Evolutionary conservation across 75 land plant species (phyloP).

Genomic region (Adiantum capillusveneris): DNA sequence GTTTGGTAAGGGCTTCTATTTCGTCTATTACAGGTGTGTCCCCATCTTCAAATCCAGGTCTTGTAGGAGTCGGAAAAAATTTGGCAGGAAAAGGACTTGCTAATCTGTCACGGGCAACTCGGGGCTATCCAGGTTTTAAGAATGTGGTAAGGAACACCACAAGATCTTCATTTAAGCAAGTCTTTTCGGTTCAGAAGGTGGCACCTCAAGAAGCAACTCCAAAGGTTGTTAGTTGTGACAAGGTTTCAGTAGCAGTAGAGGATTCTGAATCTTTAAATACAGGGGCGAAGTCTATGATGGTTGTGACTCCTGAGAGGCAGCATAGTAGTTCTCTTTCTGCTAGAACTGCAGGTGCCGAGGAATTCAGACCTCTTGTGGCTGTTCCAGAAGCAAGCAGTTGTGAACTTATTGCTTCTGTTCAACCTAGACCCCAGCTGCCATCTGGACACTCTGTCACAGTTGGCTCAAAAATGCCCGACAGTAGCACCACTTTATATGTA

Average conservation of each 20-base stretch:
- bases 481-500: conserved; percentile 32
- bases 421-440: neutral
- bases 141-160: neutral
- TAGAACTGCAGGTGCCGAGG: no score
- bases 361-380: neutral
- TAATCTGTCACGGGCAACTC: neutral
- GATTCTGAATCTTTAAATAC: neutral
- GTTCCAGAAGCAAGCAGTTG: conserved; percentile 1
- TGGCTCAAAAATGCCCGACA: conserved; percentile 7
- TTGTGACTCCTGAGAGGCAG: neutral
- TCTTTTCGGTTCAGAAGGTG: neutral
- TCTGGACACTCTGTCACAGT: conserved; percentile 30
- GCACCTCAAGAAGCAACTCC: neutral
- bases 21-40: conserved; percentile 10
- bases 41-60: neutral
- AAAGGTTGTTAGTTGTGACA: neutral
- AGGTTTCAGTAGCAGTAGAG: neutral
- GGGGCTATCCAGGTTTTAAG: neutral
- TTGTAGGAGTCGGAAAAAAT: neutral
- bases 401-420: neutral
- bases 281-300: neutral
- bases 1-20: conserved; percentile 53
- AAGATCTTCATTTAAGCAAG: neutral
- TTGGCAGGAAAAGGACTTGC: neutral
- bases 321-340: neutral